These are phyloP conservation scores for Cyberlindnera suaveolens DNA, from an alignment of 805 yeast genomes.

Conservation along the genomic window DNA sequence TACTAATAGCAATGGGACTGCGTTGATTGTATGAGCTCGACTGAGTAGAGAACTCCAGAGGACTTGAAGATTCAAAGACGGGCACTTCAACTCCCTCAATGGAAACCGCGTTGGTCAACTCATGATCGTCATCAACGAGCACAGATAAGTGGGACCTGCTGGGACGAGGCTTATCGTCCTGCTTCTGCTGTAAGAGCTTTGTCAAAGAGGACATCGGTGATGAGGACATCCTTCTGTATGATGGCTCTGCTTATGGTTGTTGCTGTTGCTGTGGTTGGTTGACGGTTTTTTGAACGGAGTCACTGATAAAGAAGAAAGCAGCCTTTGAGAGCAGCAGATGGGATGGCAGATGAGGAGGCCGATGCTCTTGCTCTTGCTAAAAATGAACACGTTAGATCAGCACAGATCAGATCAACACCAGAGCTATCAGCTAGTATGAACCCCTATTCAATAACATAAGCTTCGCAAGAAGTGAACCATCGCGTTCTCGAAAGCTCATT, in stretches of 20 bases:
- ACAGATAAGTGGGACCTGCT: slow-evolving; percentile 1
- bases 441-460: no score
- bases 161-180: slow-evolving; percentile 3
- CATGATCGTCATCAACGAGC: slow-evolving; percentile 11
- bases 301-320: no score
- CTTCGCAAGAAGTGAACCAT: no score
- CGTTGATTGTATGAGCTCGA: slow-evolving; percentile 13
- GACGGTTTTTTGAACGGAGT: no score
- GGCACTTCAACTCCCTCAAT: slow-evolving; percentile 26
- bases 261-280: neutral
- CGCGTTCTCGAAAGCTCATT: no score
- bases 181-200: slow-evolving; percentile 22
- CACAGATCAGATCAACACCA: no score
- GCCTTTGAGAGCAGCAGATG: no score
- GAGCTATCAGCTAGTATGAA: no score
- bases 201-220: slow-evolving; percentile 25
- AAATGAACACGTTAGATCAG: no score
- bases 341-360: no score
- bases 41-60: slow-evolving; percentile 6
- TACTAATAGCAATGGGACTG: slow-evolving; percentile 21
- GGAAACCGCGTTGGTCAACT: slow-evolving; percentile 20
- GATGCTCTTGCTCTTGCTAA: no score
- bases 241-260: neutral
- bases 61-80: slow-evolving; percentile 7
- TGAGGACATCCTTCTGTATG: slow-evolving; percentile 5